Conservation (phyloP, 768 basidiomycete species). For the Candolleomyces eurysporus region DNA sequence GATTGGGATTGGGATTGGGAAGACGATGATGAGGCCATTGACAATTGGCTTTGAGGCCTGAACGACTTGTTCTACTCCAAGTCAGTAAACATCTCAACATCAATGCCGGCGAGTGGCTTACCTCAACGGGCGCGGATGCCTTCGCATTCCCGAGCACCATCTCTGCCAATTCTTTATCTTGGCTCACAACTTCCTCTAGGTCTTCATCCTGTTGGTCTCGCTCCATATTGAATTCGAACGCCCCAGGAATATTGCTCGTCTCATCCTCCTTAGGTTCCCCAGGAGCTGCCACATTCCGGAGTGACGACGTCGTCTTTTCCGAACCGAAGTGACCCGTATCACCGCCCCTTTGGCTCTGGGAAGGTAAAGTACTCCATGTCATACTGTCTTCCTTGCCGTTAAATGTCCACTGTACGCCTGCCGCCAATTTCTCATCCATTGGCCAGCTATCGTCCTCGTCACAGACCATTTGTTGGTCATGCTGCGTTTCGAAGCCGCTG, state of each 20-base stretch:
- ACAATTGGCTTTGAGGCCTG: constrained; percentile 55
- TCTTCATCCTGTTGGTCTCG: constrained; percentile 30
- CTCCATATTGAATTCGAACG: constrained; percentile 38
- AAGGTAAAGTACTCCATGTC: constrained; percentile 73
- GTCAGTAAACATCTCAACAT: constrained; percentile 2
- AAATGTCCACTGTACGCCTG: constrained; percentile 61
- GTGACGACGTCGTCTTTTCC: constrained; percentile 14
- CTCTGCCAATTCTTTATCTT: constrained; percentile 41
- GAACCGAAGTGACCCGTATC: constrained; percentile 34
- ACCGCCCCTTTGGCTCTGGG: constrained; percentile 47
- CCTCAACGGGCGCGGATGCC: constrained; percentile 40
- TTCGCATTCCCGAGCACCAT: constrained; percentile 36
- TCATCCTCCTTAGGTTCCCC: constrained; percentile 1
- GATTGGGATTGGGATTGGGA: constrained; percentile 35
- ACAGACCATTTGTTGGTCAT: constrained; percentile 26
- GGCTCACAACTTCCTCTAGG: constrained; percentile 27
- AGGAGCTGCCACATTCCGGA: constrained; percentile 10
- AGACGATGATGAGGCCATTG: constrained; percentile 48
- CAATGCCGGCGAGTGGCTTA: constrained; percentile 17
- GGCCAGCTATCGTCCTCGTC: constrained; percentile 79
- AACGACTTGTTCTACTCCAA: constrained; percentile 19
- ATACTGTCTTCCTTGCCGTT: constrained; percentile 64
- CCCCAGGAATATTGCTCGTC: constrained; percentile 22
- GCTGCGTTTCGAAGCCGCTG: constrained; percentile 33
- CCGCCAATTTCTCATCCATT: constrained; percentile 59